Evolutionary conservation across 352 stramenopile genomes (phyloP).

Genomic region (Phytophthora syringae): DNA sequence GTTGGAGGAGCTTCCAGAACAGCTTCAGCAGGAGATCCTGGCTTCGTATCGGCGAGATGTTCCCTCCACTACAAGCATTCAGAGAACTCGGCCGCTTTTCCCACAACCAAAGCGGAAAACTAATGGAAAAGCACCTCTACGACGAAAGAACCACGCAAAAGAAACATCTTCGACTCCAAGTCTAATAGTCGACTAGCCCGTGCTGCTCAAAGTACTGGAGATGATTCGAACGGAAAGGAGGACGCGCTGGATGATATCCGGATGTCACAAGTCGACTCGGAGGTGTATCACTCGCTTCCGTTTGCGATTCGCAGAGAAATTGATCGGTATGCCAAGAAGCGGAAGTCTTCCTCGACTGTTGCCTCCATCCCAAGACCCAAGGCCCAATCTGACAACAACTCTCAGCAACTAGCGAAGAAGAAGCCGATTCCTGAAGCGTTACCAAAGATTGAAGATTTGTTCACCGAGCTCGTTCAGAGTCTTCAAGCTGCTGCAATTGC

Average conservation of each 20-base stretch:
- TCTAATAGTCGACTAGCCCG: conserved; percentile 20
- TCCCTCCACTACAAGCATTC: not conserved
- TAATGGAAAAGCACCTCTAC: conserved; percentile 41
- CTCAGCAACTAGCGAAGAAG: conserved; percentile 17
- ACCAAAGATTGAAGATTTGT: conserved; percentile 65
- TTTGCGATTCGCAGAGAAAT: conserved; percentile 76
- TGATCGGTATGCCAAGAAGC: conserved; percentile 64
- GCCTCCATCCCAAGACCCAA: conserved; percentile 10
- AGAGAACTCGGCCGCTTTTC: not conserved
- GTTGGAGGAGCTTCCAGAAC: conserved; percentile 59
- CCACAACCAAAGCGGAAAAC: conserved; percentile 22
- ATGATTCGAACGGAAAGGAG: conserved; percentile 10
- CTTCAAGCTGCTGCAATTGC: conserved; percentile 10
- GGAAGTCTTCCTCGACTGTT: conserved; percentile 27
- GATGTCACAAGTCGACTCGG: conserved; percentile 81
- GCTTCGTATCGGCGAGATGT: conserved; percentile 31
- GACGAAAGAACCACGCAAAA: conserved; percentile 20
- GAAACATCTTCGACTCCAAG: conserved; percentile 48
- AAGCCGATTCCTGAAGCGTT: conserved; percentile 17
- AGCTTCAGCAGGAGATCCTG: conserved; percentile 69
- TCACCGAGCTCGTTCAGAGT: conserved; percentile 34
- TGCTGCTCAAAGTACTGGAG: not conserved
- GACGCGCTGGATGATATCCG: conserved; percentile 69
- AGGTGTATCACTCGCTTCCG: conserved; percentile 79
- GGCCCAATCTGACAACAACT: not conserved